Conservation (phyloP, 768 basidiomycete genomes). For the Russula abietina region DNA sequence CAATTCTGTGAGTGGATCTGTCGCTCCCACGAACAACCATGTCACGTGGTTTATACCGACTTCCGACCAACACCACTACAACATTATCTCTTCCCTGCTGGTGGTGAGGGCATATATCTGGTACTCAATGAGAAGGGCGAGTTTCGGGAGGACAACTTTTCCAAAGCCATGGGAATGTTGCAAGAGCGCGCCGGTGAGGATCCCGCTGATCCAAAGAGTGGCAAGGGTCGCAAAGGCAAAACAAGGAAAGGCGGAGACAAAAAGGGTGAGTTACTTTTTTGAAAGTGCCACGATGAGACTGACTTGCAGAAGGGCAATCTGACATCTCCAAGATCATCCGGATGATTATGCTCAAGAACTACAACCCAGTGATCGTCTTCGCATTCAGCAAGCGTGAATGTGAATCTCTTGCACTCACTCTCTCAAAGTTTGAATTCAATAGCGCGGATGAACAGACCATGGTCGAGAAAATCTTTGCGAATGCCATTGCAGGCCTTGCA, state of each 20-base stretch:
- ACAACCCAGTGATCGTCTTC: constrained; percentile 97
- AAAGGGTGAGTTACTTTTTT: constrained; percentile 54
- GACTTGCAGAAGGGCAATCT: constrained; percentile 54
- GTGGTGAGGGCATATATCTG: constrained; percentile 93
- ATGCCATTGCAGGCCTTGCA: constrained; percentile 85
- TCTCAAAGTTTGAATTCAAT: constrained; percentile 97
- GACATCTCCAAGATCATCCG: constrained; percentile 97
- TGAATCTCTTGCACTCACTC: constrained; percentile 81
- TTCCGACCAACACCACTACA: constrained; percentile 97
- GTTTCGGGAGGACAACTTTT: constrained; percentile 95
- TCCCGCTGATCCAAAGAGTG: constrained; percentile 78
- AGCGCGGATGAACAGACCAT: constrained; percentile 85
- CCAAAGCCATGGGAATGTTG: constrained; percentile 93
- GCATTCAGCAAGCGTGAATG: constrained; percentile 98
- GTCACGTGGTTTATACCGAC: constrained; percentile 98
- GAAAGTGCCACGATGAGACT: constrained; percentile 3
- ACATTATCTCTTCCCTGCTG: constrained; percentile 95
- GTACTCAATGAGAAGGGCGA: constrained; percentile 99
- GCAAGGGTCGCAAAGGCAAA: constrained; percentile 88
- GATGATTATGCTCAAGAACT: constrained; percentile 97
- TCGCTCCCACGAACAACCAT: constrained; percentile 94
- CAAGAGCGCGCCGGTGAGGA: constrained; percentile 83
- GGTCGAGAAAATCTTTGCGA: constrained; percentile 84
- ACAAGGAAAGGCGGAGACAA: constrained; percentile 88
- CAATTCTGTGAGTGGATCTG: constrained; percentile 99